A percentile compares a stretch with the other conserved stretches of the same genome.
phyloP scores from a whole-genome alignment of 306 rosid genomes.

The Astragalus glycyphyllos region DNA sequence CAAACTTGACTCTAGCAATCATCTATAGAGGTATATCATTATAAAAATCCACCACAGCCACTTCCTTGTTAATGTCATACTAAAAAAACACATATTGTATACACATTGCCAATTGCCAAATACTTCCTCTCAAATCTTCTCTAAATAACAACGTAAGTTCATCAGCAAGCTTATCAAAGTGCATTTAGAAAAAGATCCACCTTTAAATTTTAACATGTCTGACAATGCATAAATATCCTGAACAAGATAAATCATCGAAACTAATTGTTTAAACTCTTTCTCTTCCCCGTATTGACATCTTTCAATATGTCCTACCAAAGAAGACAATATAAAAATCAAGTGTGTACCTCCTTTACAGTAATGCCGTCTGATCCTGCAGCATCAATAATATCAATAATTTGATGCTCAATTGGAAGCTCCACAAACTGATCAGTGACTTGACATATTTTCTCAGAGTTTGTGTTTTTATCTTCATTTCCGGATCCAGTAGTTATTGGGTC shows the following conservation, averaged over 20 bases:
- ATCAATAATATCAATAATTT: conserved; percentile 75
- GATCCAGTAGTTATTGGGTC: conserved; percentile 50
- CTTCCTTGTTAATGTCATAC: background rate
- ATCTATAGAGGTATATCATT: conserved; percentile 18
- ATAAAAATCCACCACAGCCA: conserved; percentile 22
- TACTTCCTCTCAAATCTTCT: conserved; percentile 5
- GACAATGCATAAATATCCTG: too few species aligned
- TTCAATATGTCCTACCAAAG: conserved; percentile 22
- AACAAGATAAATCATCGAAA: conserved; percentile 18
- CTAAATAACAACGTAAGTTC: conserved; percentile 2
- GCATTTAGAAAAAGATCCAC: background rate
- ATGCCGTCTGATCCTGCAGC: conserved; percentile 74
- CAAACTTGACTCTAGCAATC: conserved; percentile 10
- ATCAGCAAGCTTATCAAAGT: conserved; percentile 16
- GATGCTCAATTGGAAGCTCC: conserved; percentile 81
- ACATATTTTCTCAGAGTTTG: conserved; percentile 55
- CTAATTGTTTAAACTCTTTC: too few species aligned
- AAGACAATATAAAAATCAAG: conserved; percentile 42
- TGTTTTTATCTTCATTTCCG: conserved; percentile 53
- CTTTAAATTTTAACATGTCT: too few species aligned
- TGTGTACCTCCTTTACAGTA: conserved; percentile 68
- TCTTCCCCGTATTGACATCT: conserved; percentile 20
- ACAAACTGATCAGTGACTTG: conserved; percentile 69
- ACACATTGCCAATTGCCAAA: background rate
- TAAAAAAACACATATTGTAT: conserved; percentile 18